Evolutionary conservation across 148 eudicot species (phyloP).

Genomic region (Heliosperma pusillum): DNA sequence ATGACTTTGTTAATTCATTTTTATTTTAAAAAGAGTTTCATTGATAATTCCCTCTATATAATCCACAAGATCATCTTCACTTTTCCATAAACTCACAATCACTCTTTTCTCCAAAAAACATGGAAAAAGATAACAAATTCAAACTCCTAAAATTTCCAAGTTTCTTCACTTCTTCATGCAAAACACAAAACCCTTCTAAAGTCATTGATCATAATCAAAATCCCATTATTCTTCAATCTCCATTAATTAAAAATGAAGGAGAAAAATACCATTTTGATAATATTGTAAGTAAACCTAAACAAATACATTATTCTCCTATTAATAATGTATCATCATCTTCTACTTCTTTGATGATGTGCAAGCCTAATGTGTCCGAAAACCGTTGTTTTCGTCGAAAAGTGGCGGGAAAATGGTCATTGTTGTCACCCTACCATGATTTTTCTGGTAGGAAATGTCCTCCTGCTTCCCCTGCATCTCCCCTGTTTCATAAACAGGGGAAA

Average conservation of each 20-base stretch:
- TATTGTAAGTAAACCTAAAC: slow-evolving; percentile 15
- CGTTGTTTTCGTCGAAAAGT: slow-evolving; percentile 32
- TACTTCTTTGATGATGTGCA: slow-evolving; percentile 30
- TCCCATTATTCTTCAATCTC: slow-evolving; percentile 24
- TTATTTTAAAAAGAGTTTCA: too few relatives aligned
- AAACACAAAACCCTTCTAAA: slow-evolving; percentile 33
- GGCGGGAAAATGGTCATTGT: slow-evolving; percentile 23
- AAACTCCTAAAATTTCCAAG: slow-evolving; percentile 37
- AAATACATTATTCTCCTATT: background rate
- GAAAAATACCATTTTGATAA: slow-evolving; percentile 3
- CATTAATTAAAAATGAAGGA: slow-evolving; percentile 16
- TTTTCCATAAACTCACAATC: slow-evolving; percentile 15
- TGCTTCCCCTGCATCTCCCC: slow-evolving; percentile 43
- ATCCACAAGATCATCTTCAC: slow-evolving; percentile 24
- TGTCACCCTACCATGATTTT: slow-evolving; percentile 6
- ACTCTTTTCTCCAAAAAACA: slow-evolving; percentile 22
- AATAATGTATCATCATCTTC: background rate
- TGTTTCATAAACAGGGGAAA: slow-evolving; percentile 23
- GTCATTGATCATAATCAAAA: slow-evolving; percentile 32
- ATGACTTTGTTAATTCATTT: background rate
- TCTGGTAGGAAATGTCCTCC: slow-evolving; percentile 39
- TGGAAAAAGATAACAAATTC: slow-evolving; percentile 45
- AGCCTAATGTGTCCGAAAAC: slow-evolving; percentile 37
- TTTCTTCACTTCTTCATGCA: slow-evolving; percentile 47
- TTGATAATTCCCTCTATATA: slow-evolving; percentile 18